phyloP scores from a whole-genome alignment of 2,329 filamentous ascomycete species.

The Diaporthe sp. region DNA sequence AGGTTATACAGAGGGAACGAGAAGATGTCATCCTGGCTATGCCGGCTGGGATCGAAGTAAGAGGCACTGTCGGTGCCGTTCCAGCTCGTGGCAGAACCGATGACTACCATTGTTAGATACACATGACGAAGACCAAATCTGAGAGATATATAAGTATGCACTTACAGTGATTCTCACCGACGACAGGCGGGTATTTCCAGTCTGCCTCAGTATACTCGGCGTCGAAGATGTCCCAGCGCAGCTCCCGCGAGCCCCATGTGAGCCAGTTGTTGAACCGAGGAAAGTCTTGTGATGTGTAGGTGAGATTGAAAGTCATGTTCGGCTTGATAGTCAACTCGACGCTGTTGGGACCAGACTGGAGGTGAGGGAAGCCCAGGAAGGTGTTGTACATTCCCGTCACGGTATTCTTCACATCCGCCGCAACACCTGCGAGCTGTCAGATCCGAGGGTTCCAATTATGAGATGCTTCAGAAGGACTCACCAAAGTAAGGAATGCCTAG shows the following conservation, averaged over 20 bases:
- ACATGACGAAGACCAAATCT: too few species aligned
- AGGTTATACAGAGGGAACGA: conserved; percentile 1
- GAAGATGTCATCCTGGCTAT: conserved; percentile 7
- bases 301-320: conserved; percentile 46
- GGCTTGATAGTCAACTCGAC: conserved; percentile 37
- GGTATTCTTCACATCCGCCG: conserved; percentile 12
- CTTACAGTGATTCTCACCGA: conserved; percentile 44
- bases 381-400: neutral
- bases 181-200: conserved; percentile 47
- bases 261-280: conserved; percentile 41
- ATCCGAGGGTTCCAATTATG: neutral
- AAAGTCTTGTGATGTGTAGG: conserved; percentile 43
- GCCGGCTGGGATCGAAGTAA: neutral
- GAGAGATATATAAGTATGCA: neutral
- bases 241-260: conserved; percentile 44
- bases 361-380: conserved; percentile 33
- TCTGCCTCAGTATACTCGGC: conserved; percentile 43
- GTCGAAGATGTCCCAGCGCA: conserved; percentile 47
- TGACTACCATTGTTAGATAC: neutral
- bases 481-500: conserved; percentile 50
- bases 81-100: conserved; percentile 15
- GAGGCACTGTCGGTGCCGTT: neutral
- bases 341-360: conserved; percentile 27
- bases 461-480: conserved; percentile 21
- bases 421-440: conserved; percentile 18